Evolutionary conservation across 2,329 filamentous ascomycete species (phyloP).

Genomic region (Diaporthe australafricana): DNA sequence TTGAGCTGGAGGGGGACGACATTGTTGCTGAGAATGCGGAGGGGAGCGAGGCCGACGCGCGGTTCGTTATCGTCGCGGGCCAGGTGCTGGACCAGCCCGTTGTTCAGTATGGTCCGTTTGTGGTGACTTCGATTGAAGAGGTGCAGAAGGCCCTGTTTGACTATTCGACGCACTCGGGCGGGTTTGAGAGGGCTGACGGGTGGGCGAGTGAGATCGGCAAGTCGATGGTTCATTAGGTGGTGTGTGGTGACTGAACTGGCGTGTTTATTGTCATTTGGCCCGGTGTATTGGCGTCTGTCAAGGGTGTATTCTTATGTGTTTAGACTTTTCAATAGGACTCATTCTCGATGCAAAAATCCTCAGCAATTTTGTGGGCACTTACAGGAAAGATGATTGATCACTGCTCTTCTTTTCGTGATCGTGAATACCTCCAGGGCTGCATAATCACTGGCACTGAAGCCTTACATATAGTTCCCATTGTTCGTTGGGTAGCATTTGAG

Average conservation of each 20-base stretch:
- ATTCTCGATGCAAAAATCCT: background rate
- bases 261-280: background rate
- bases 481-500: no score
- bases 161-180: constrained; percentile 78
- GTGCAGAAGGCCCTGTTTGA: constrained; percentile 83
- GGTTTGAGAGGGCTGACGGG: constrained; percentile 81
- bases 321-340: background rate
- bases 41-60: constrained; percentile 67
- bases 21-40: constrained; percentile 78
- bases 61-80: constrained; percentile 80
- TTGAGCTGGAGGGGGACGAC: constrained; percentile 81
- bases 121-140: constrained; percentile 77
- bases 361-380: background rate
- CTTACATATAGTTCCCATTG: background rate
- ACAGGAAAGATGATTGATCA: background rate
- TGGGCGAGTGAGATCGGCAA: constrained; percentile 93
- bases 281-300: background rate
- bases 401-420: background rate
- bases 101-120: constrained; percentile 88
- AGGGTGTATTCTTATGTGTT: background rate
- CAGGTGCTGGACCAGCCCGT: constrained; percentile 83
- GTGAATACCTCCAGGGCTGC: no score
- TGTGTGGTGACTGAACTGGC: background rate
- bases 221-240: constrained; percentile 64
- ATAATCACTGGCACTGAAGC: background rate